Evolutionary conservation across 257 asterid genomes (phyloP), one percentile per base, ranked within the genome.

Genomic region (Cynanchum wilfordii): DNA sequence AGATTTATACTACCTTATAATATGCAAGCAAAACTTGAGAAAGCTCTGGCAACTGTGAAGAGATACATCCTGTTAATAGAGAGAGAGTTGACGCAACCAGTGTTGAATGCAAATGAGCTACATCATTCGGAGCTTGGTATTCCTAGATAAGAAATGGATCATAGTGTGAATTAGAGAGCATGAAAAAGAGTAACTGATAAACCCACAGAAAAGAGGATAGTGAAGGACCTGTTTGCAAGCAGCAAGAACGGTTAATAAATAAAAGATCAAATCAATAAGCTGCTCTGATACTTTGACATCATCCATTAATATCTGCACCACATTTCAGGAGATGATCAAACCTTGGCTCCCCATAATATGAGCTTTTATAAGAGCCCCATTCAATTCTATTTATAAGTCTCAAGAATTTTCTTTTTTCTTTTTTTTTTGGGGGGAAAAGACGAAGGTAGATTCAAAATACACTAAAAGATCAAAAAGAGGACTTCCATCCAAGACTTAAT

Each of bases 51-150:
- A 86, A 87, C 71, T 89, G 95, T 45, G 97, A 86, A 75, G 99
- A 95, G 68, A 89, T 87, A 71, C 87, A 84, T 71, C 87, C 96
- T 13, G 88, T 86, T 66, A 95, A 79, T 79, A 92, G 73, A 82
- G 87, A 89, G 45, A 95, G 89, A 82, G 93, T 80, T 82, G 94
- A 90, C 24, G 97, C 96, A 78, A 92, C 97, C 81, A 95, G 84
- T 66, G 99, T 90, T 17, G 99, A 88, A 80, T 95, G 98, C 91
- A 95, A 83, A 76, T 85, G 96, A 80, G 86, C 92, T 82, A 88
- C 82, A 65, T 90, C 92, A 68, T 84, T 84, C 68, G 92, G 86
- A 75, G 79, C 79, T 69, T 79, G 82, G 75, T 76, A 60, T 72
- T 86, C 94, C 95, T 90, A 79, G 70, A 71, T 68, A 58, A 66